A percentile compares a stretch with the other conserved stretches of the same genome.
Evolutionary conservation across 2,329 filamentous ascomycete species (phyloP).

Genomic region (Penicillium sp.): DNA sequence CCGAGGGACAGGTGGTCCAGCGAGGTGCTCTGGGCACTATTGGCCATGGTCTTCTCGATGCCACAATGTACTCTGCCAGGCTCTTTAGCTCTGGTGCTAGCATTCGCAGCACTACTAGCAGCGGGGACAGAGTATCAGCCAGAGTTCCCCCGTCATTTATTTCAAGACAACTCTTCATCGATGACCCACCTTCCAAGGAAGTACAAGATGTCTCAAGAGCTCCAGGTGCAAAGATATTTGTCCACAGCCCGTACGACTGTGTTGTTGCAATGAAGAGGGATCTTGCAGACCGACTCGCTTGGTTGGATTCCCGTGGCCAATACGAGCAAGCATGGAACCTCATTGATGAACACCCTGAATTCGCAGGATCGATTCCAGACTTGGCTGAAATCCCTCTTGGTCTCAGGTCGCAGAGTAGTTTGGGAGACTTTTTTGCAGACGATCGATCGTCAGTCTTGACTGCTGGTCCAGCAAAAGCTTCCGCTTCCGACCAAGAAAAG

Average conservation of each 20-base stretch:
- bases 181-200: conserved; percentile 47
- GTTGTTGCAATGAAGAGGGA: conserved; percentile 90
- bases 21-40: conserved; percentile 78
- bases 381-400: conserved; percentile 40
- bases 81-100: conserved; percentile 89
- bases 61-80: conserved; percentile 81
- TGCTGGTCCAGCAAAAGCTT: conserved; percentile 63
- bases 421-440: conserved; percentile 75
- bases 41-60: conserved; percentile 82
- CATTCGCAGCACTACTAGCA: conserved; percentile 63
- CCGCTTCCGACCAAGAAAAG: conserved; percentile 83
- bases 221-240: conserved; percentile 80
- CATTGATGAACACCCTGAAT: conserved; percentile 84
- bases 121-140: conserved; percentile 64
- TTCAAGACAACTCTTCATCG: conserved; percentile 58
- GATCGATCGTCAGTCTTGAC: conserved; percentile 70
- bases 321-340: conserved; percentile 90
- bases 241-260: conserved; percentile 96
- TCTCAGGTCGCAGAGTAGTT: conserved; percentile 49
- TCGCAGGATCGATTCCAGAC: conserved; percentile 53
- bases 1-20: conserved; percentile 65
- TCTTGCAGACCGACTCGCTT: conserved; percentile 80
- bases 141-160: conserved; percentile 58
- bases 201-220: conserved; percentile 58
- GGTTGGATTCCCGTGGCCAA: conserved; percentile 80